Percentiles rank a stretch among this genome's conserved stretches.
Conservation (phyloP, 2,329 filamentous ascomycete genomes). For the Fusarium beomiforme region DNA sequence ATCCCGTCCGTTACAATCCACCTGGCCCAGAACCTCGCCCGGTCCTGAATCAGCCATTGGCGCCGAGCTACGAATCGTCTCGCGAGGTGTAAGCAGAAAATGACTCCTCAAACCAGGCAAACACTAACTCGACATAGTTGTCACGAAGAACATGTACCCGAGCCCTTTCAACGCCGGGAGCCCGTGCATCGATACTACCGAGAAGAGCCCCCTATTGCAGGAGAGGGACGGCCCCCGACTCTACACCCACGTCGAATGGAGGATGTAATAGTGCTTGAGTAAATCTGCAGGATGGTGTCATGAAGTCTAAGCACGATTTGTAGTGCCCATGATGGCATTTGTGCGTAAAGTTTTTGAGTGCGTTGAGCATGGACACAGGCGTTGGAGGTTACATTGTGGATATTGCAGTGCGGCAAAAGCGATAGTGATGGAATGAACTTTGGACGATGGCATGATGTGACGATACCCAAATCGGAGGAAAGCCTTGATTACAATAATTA, state of each 20-base stretch:
- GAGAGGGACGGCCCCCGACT: constrained; percentile 27
- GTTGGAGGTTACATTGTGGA: constrained; percentile 27
- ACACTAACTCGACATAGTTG: constrained; percentile 33
- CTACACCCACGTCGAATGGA: constrained; percentile 39
- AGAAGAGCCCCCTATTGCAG: constrained; percentile 14
- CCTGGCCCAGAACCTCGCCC: constrained; percentile 20
- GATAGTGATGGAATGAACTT: constrained; percentile 17
- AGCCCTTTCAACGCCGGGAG: constrained; percentile 14
- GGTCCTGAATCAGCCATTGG: constrained; percentile 15
- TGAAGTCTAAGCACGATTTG: not conserved
- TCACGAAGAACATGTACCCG: constrained; percentile 14
- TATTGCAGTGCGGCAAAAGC: constrained; percentile 3
- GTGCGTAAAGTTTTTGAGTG: not conserved
- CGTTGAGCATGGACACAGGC: constrained; percentile 8
- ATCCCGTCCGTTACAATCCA: constrained; percentile 11
- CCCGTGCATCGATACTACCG: constrained; percentile 30
- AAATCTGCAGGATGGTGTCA: constrained; percentile 8
- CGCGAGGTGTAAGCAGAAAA: constrained; percentile 40
- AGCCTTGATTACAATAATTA: constrained; percentile 6
- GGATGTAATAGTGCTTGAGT: constrained; percentile 48
- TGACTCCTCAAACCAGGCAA: not conserved
- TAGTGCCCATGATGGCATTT: not conserved
- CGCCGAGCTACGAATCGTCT: constrained; percentile 28
- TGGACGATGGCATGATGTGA: constrained; percentile 26
- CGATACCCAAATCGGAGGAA: constrained; percentile 39